Evolutionary conservation across 768 basidiomycete species (phyloP).

Genomic region (Russula sp.): DNA sequence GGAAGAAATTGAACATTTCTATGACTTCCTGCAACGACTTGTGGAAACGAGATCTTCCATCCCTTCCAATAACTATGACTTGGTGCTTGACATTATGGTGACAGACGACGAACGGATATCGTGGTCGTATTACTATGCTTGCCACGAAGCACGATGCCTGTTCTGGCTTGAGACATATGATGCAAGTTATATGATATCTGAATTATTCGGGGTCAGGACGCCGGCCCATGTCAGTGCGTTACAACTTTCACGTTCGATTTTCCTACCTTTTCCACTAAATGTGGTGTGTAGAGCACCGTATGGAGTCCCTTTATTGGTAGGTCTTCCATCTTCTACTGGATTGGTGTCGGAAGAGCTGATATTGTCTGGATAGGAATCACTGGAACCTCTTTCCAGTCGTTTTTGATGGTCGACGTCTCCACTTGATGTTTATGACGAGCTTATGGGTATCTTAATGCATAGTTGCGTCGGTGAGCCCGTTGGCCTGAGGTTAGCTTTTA

Average conservation of each 20-base stretch:
- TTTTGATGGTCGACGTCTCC: constrained; percentile 12
- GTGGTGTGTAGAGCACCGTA: constrained; percentile 25
- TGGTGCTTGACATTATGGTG: constrained; percentile 46
- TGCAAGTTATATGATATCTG: constrained; percentile 36
- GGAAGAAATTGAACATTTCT: constrained; percentile 40
- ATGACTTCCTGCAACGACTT: constrained; percentile 30
- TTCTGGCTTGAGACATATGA: constrained; percentile 54
- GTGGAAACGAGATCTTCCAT: constrained; percentile 30
- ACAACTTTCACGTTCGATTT: not conserved
- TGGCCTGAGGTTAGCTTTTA: no score
- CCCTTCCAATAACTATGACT: constrained; percentile 40
- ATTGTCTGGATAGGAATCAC: constrained; percentile 30
- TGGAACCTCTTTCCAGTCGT: constrained; percentile 34
- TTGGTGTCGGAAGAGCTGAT: constrained; percentile 7
- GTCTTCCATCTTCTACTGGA: not conserved
- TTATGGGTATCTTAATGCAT: constrained; percentile 40
- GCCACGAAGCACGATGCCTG: constrained; percentile 46
- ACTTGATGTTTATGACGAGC: constrained; percentile 33
- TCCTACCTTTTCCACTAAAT: not conserved
- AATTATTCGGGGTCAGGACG: constrained; percentile 25
- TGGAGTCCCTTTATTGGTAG: constrained; percentile 34
- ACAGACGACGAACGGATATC: constrained; percentile 29
- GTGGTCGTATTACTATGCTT: constrained; percentile 51
- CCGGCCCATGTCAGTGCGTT: constrained; percentile 28
- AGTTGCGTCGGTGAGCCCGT: constrained; percentile 42